Evolutionary conservation across 2,329 filamentous ascomycete genomes (phyloP).

Genomic region (Aspergillus piperis): DNA sequence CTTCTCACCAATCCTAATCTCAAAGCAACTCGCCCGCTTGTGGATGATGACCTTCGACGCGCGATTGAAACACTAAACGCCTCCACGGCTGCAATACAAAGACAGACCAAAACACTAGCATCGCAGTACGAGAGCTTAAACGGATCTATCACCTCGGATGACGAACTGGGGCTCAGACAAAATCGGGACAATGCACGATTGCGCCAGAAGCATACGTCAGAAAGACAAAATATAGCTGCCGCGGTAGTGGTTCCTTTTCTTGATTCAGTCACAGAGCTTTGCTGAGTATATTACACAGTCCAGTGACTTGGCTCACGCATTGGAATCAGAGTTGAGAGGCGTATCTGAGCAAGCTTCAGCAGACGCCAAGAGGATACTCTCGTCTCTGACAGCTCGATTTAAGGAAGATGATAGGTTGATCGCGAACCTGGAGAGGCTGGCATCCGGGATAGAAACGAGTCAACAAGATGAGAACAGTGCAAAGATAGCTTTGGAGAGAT

Average conservation of each 20-base stretch:
- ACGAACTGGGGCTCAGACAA: slow-evolving; percentile 26
- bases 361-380: slow-evolving; percentile 38
- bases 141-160: slow-evolving; percentile 26
- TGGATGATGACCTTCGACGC: slow-evolving; percentile 41
- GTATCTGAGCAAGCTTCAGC: slow-evolving; percentile 33
- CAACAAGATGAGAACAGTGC: slow-evolving; percentile 32
- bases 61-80: slow-evolving; percentile 39
- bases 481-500: slow-evolving; percentile 33
- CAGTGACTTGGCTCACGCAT: slow-evolving; percentile 36
- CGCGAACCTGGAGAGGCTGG: slow-evolving; percentile 31
- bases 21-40: slow-evolving; percentile 37
- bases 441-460: slow-evolving; percentile 30
- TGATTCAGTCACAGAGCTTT: not conserved
- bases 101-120: slow-evolving; percentile 35
- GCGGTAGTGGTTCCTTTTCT: slow-evolving; percentile 30
- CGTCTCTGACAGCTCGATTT: slow-evolving; percentile 33
- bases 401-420: slow-evolving; percentile 42
- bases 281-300: slow-evolving; percentile 29
- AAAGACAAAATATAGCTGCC: slow-evolving; percentile 35
- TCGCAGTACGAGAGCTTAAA: slow-evolving; percentile 35
- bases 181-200: slow-evolving; percentile 32
- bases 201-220: slow-evolving; percentile 37
- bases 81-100: slow-evolving; percentile 39
- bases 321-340: slow-evolving; percentile 33
- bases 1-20: slow-evolving; percentile 32